These are phyloP conservation scores for Volvox africanus DNA, from an alignment of 139 green algal species.

Conservation along the genomic window DNA sequence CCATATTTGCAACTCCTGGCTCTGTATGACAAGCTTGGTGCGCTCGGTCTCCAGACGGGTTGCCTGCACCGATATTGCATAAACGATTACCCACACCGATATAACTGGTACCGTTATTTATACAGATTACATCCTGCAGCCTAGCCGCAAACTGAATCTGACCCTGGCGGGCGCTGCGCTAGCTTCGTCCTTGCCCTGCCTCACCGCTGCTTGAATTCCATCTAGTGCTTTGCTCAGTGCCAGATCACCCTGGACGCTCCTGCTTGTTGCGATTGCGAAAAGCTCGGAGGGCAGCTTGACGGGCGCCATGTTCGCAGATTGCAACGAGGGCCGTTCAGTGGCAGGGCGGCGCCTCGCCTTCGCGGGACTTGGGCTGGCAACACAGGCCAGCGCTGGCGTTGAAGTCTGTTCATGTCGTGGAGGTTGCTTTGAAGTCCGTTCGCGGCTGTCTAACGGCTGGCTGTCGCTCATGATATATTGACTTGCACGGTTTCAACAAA, in stretches of 20 bases:
- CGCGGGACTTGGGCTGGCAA: constrained; percentile 34
- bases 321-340: neutral
- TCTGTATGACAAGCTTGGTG: constrained; percentile 34
- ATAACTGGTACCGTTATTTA: too few species aligned
- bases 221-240: constrained; percentile 25
- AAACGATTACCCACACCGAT: too few species aligned
- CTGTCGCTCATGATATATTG: constrained; percentile 22
- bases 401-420: neutral
- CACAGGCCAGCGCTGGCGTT: neutral
- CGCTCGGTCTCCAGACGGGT: constrained; percentile 35
- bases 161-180: neutral
- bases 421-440: neutral
- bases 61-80: neutral
- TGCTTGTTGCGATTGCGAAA: constrained; percentile 21
- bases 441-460: neutral
- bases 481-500: neutral
- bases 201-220: constrained; percentile 34
- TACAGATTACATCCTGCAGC: too few species aligned
- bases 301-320: neutral
- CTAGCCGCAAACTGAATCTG: neutral
- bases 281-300: constrained; percentile 40
- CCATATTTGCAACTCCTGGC: constrained; percentile 52
- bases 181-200: neutral
- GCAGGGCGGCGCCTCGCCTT: neutral
- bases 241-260: neutral